Conservation (phyloP, 176 grass and related monocot species). For the Hyparrhenia diplandra region DNA sequence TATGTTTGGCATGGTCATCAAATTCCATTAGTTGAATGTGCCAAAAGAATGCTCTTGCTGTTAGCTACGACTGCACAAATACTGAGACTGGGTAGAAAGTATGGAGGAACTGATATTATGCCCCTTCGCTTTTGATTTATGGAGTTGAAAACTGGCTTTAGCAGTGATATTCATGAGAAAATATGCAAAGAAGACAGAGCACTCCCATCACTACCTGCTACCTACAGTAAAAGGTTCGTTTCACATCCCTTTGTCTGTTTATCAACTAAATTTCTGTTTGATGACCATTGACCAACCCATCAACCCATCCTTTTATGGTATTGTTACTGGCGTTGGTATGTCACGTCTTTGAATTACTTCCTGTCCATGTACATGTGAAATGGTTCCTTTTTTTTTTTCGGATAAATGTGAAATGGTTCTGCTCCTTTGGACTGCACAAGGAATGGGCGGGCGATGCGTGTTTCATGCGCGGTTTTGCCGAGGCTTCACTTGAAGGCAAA, state of each 20-base stretch:
- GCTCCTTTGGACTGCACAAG: neutral
- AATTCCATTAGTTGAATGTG: neutral
- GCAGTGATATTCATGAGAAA: neutral
- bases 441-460: neutral
- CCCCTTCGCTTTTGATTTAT: neutral
- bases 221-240: neutral
- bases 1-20: neutral
- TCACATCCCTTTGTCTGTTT: neutral
- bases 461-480: neutral
- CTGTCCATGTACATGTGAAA: neutral
- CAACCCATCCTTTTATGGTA: neutral
- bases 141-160: neutral
- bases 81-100: neutral
- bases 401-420: too few species aligned
- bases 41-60: neutral
- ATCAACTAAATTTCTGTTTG: neutral
- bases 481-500: slow-evolving; percentile 46
- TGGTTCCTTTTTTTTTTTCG: too few species aligned
- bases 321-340: neutral
- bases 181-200: neutral
- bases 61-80: neutral
- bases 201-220: slow-evolving; percentile 17
- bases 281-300: neutral
- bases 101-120: neutral
- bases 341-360: neutral